These are phyloP conservation scores for Vitis amurensis DNA, from an alignment of 164 flowering plant genomes.

Conservation along the genomic window DNA sequence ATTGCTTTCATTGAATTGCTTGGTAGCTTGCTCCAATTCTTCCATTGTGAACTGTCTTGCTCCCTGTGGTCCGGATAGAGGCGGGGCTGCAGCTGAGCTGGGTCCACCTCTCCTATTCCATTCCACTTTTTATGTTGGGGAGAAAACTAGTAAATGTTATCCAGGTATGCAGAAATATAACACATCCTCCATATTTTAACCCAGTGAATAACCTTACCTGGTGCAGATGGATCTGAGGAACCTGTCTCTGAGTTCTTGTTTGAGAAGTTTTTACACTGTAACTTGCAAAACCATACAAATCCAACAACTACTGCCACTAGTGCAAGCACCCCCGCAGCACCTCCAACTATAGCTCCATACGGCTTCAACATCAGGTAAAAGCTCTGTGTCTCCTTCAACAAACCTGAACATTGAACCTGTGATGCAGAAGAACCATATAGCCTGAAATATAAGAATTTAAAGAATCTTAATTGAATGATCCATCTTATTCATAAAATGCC, in stretches of 20 bases:
- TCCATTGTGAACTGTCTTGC: conserved; percentile 51
- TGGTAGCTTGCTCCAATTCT: conserved; percentile 67
- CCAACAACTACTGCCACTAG: conserved; percentile 29
- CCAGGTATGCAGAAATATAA: background rate
- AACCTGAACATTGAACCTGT: conserved; percentile 42
- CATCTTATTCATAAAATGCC: too few relatives aligned
- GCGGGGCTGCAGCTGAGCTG: conserved; percentile 25
- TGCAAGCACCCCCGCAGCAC: conserved; percentile 44
- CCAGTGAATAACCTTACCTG: conserved; percentile 34
- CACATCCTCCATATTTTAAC: conserved; percentile 3
- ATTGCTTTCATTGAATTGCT: conserved; percentile 47
- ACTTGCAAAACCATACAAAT: conserved; percentile 41
- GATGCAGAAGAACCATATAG: background rate
- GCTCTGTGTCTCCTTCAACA: conserved; percentile 17
- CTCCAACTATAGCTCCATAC: conserved; percentile 41
- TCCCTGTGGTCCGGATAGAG: conserved; percentile 28
- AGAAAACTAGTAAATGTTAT: background rate
- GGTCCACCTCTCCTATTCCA: conserved; percentile 44
- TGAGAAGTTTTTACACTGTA: conserved; percentile 27
- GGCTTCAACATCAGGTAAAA: conserved; percentile 39
- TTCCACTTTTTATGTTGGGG: conserved; percentile 30
- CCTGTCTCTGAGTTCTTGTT: conserved; percentile 64
- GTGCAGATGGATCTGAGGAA: conserved; percentile 74
- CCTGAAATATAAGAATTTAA: too few relatives aligned
- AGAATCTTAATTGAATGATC: too few relatives aligned